These are phyloP conservation scores for Sarocladiaceae sp. DNA, from an alignment of 2,329 filamentous ascomycete genomes.

Conservation along the genomic window DNA sequence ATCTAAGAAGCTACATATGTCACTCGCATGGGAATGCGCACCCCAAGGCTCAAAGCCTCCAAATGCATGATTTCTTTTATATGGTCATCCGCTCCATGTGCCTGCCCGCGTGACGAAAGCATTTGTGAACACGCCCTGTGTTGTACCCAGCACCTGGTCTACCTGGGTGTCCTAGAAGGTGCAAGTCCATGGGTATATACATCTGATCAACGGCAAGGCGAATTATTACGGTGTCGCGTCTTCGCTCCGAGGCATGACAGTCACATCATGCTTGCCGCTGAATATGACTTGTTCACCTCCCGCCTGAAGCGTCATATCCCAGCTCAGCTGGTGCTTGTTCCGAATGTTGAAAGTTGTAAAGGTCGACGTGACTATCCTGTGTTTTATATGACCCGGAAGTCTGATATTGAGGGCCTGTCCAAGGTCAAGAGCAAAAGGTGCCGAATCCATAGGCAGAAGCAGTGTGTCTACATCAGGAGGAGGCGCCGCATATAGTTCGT, in stretches of 20 bases:
- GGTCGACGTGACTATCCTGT: neutral
- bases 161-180: no score
- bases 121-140: no score
- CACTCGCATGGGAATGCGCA: no score
- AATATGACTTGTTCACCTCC: neutral
- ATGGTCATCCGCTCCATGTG: no score
- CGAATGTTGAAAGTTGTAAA: slow-evolving; percentile 2
- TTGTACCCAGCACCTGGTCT: no score
- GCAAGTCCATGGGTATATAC: no score
- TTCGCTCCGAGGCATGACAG: neutral
- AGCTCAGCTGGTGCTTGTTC: neutral
- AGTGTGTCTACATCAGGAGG: neutral
- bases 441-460: neutral
- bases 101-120: no score
- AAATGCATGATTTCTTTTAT: no score
- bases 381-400: neutral
- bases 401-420: neutral
- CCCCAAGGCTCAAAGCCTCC: no score
- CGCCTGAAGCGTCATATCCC: neutral
- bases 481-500: neutral
- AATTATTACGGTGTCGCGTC: no score
- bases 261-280: neutral
- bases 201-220: no score
- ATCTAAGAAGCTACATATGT: no score
- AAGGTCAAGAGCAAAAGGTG: neutral